Percentiles rank a stretch among this genome's conserved stretches.
phyloP scores from a whole-genome alignment of 179 eudicot genomes.

The Corrigiola litoralis region DNA sequence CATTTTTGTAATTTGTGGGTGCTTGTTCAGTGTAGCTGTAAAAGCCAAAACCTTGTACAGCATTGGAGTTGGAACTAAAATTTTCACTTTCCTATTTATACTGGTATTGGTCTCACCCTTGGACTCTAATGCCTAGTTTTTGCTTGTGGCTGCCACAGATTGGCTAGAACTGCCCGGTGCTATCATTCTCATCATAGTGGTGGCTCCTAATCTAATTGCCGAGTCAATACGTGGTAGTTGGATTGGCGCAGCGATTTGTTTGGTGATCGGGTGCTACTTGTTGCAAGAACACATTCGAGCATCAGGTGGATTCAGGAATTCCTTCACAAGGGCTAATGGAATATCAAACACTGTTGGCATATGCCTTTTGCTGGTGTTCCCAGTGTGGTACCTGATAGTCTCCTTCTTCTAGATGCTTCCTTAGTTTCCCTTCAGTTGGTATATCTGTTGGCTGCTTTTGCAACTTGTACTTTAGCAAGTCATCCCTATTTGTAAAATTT shows the following conservation, averaged over 20 bases:
- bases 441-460: conserved; percentile 3
- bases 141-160: conserved; percentile 40
- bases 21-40: too few relatives aligned
- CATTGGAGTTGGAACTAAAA: too few relatives aligned
- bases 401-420: conserved; percentile 27
- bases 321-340: conserved; percentile 77
- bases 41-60: too few relatives aligned
- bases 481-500: not conserved
- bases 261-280: conserved; percentile 64
- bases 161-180: conserved; percentile 81
- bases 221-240: conserved; percentile 31
- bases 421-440: not conserved
- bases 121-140: not conserved
- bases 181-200: conserved; percentile 67
- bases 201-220: conserved; percentile 70
- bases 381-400: conserved; percentile 61
- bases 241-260: conserved; percentile 55
- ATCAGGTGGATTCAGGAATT: conserved; percentile 86
- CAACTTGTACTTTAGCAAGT: not conserved
- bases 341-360: conserved; percentile 81
- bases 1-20: too few relatives aligned
- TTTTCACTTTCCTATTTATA: too few relatives aligned
- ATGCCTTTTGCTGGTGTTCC: conserved; percentile 59
- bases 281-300: conserved; percentile 93
- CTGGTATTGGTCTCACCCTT: too few relatives aligned